phyloP scores from a whole-genome alignment of 208 protist genomes.

The Trypanosoma platydactyli region DNA sequence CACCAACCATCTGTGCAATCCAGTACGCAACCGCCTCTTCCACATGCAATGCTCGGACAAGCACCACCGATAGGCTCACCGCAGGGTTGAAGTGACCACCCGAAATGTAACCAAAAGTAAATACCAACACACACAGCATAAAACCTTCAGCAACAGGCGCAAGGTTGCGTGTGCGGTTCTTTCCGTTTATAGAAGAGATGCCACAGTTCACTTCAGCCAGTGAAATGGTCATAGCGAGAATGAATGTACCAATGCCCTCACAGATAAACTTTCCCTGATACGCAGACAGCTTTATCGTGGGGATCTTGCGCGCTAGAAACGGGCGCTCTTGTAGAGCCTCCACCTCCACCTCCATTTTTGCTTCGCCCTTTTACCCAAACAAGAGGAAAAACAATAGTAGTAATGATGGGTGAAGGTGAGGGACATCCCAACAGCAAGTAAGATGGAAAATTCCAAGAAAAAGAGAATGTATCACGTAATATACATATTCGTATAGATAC shows the following conservation, averaged over 20 bases:
- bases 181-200: constrained; percentile 55
- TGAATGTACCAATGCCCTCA: constrained; percentile 75
- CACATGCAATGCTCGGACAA: constrained; percentile 65
- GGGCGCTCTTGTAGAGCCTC: constrained; percentile 11
- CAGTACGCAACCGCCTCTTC: constrained; percentile 81
- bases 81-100: constrained; percentile 86
- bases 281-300: constrained; percentile 47
- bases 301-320: constrained; percentile 48
- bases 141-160: constrained; percentile 81
- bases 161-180: constrained; percentile 68
- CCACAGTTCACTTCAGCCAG: constrained; percentile 80
- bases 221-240: constrained; percentile 73
- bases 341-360: constrained; percentile 12
- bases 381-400: too few species aligned
- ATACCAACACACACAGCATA: constrained; percentile 79
- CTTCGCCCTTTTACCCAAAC: background rate
- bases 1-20: constrained; percentile 79
- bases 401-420: too few species aligned
- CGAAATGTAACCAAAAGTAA: constrained; percentile 82
- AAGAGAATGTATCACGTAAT: background rate
- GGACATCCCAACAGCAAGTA: background rate
- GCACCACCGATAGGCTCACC: constrained; percentile 65
- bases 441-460: background rate
- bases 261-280: constrained; percentile 66
- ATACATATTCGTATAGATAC: too few species aligned